A percentile compares a stretch with the other conserved stretches of the same genome.
phyloP scores from a whole-genome alignment of 169 alveolate genomes.

The Plasmodium berghei region DNA sequence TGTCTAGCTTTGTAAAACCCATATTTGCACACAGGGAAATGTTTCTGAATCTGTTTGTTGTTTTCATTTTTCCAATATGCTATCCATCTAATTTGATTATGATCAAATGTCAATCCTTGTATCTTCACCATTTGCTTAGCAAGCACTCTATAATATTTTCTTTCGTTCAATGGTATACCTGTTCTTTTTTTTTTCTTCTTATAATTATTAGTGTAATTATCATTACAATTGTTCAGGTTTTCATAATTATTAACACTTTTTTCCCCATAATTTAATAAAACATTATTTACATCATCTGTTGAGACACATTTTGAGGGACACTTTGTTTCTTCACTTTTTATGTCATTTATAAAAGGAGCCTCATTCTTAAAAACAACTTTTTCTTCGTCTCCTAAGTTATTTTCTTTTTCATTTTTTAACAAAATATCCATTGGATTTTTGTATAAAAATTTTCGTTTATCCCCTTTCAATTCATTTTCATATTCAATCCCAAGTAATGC shows the following conservation, averaged over 20 bases:
- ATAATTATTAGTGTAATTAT: slow-evolving; percentile 1
- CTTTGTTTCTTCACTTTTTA: too few species aligned
- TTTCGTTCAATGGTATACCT: slow-evolving; percentile 81
- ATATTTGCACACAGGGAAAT: slow-evolving; percentile 82
- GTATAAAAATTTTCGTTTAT: too few species aligned
- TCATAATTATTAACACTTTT: not conserved
- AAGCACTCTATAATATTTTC: slow-evolving; percentile 78
- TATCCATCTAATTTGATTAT: slow-evolving; percentile 86
- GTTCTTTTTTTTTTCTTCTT: slow-evolving; percentile 72
- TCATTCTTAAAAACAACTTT: too few species aligned
- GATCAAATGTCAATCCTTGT: slow-evolving; percentile 85
- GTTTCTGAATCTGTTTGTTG: slow-evolving; percentile 82
- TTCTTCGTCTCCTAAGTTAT: too few species aligned
- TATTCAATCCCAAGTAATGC: too few species aligned
- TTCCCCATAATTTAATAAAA: slow-evolving; percentile 8
- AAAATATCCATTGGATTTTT: too few species aligned
- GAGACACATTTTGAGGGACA: not conserved
- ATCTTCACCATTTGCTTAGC: slow-evolving; percentile 80
- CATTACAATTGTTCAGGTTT: not conserved
- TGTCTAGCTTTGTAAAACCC: slow-evolving; percentile 82
- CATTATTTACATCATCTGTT: slow-evolving; percentile 12
- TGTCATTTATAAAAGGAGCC: too few species aligned
- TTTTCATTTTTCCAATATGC: slow-evolving; percentile 86
- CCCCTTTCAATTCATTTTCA: too few species aligned
- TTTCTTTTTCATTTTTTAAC: too few species aligned